Evolutionary conservation across 108 stramenopile species (phyloP), one percentile per base, ranked within the genome.

Genomic region (Nitzschia putrida): DNA sequence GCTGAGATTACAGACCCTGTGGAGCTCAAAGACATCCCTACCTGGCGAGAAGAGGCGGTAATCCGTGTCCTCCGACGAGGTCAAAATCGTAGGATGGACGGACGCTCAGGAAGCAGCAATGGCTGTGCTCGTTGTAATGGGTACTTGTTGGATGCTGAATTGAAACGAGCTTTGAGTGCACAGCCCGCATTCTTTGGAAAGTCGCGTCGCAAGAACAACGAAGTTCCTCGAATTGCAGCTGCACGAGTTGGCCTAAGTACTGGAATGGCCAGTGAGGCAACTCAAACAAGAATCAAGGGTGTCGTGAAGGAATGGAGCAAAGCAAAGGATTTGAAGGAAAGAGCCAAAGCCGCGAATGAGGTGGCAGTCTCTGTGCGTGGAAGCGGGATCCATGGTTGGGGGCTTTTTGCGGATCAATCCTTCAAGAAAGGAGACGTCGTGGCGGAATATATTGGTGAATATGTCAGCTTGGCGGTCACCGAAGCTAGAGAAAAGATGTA

Each of bases 401-500:
- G 94, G 16, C 73, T 95, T 2, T 88, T 80, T 78, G 84, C 90
- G 16, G 90, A 95, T 55, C 80, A 88, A 56, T 64, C 72, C 10
- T 85, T 93, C 73, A 68, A 75, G 55, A 80, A 86, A 54, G 89
- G 84, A 16, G 96, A 92, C 20, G 82, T 97, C 38, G 93, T 99
- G 37, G 93, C 94, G 7, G 98, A 99, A 72, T 98, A 98, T 73
- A 78, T 95, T 54, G 98, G 98, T 10, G 97, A 99, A 76, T 87
- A 95, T 52, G 85, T 98, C 16, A 77, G 83, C 39, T 67, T 81
- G 43, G 85, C 87, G 22, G 92, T 92, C 8, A 89, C 91, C 9
- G 97, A 97, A 71, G 71, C 64, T 47, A 78, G 97, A 53, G 94
- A 97, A 80, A 89, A 83, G 66, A 68, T 71, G 73, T 98, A 99